Evolutionary conservation across 192 early-diverging fungal genomes (phyloP).

Genomic region (Gonapodya sp.): DNA sequence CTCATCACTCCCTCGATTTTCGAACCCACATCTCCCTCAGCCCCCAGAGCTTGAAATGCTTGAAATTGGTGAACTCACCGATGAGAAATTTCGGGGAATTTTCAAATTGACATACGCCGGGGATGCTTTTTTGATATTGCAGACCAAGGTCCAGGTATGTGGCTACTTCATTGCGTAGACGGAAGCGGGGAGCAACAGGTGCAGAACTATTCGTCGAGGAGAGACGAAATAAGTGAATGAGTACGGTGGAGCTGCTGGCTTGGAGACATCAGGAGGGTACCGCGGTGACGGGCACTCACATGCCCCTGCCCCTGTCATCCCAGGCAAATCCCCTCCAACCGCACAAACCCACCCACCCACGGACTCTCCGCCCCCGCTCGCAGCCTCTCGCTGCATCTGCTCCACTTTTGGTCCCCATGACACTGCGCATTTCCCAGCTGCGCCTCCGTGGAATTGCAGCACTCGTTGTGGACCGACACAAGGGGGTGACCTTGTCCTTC

Average conservation of each 20-base stretch:
- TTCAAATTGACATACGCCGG: constrained; percentile 91
- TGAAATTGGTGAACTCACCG: constrained; percentile 92
- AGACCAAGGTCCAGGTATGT: constrained; percentile 85
- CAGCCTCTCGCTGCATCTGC: constrained; percentile 79
- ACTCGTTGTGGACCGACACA: constrained; percentile 84
- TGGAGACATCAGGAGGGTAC: too few species aligned
- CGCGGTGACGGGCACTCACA: too few species aligned
- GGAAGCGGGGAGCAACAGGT: not conserved
- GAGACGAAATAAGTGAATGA: too few species aligned
- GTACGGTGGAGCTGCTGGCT: too few species aligned
- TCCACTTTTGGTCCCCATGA: constrained; percentile 94
- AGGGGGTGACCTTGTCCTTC: constrained; percentile 92
- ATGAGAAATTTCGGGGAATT: constrained; percentile 87
- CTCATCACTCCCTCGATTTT: too few species aligned
- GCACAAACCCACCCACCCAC: constrained; percentile 16
- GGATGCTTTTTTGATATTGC: constrained; percentile 82
- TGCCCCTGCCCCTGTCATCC: constrained; percentile 23
- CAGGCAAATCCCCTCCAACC: constrained; percentile 62
- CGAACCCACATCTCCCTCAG: constrained; percentile 28
- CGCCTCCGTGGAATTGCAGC: constrained; percentile 85
- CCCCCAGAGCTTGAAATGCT: constrained; percentile 96
- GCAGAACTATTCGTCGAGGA: too few species aligned
- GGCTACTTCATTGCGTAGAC: not conserved
- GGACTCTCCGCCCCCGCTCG: constrained; percentile 45
- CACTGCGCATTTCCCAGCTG: constrained; percentile 79